Base-by-base conservation (phyloP, 257 asterid genomes). In the Przewalskia tangutica region DNA sequence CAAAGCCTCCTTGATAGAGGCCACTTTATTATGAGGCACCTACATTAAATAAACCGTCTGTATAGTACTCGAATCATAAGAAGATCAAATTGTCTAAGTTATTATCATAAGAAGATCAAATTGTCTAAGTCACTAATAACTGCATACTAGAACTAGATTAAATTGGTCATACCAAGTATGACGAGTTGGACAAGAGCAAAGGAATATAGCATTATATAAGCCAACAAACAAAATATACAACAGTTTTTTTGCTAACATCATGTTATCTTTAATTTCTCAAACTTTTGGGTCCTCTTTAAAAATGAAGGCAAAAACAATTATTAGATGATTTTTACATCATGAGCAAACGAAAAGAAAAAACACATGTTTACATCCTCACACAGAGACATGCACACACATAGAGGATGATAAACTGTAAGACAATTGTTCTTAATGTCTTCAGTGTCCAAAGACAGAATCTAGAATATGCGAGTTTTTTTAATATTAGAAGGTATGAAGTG, bases 1-100 rank as follows among this genome's bases (percentile, higher is more conserved):
- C 77, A 86, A 63, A 56, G 77, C 64, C 87, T 90, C 92, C 91
- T 85, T 87, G 92, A 90, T 85, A 79, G 91, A 85, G 82, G 88
- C 76, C 87, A 88, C 82, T 81, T 90, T 86, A 65, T 86, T 89
- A 71, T 80, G 82, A 77, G 77, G 78, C 84, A 77, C 92, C 97
- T 90, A 91, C 85, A 75, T 75, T 75, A 23, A 62, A 75, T 50
- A 50, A 50, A 50, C 81, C 83, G 32, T 58, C 44, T 81, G 79
- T 6, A 83, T 82, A 77, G 56, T 76, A 79, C 71, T 44, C 51
- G 81, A 63, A 63, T 77, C 77, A 83, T 59, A 56, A 55, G 81
- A 64, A 78, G 83, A 82, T 12, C 32, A 32, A 82, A 78, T 82
- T 66, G 42, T 75, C 75, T 53, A 76, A 44, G 58, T 79, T n/a